Evolutionary conservation across 2,329 filamentous ascomycete genomes (phyloP).

Genomic region (Fusarium sp.): DNA sequence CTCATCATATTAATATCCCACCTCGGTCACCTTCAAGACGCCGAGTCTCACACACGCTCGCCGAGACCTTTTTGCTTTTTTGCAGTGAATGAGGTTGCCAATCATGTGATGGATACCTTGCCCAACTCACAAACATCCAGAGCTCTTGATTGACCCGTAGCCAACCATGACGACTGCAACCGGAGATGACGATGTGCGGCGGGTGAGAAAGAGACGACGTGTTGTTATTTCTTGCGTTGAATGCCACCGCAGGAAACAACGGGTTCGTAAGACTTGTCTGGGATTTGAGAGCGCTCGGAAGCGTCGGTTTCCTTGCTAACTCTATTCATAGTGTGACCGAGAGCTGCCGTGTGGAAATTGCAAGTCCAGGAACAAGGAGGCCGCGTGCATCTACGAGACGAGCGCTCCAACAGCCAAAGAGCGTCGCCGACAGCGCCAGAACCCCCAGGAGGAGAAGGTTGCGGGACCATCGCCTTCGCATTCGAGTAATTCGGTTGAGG

Average conservation of each 20-base stretch:
- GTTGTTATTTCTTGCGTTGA: constrained; percentile 76
- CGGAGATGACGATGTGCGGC: constrained; percentile 16
- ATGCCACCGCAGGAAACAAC: constrained; percentile 76
- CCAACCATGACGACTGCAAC: constrained; percentile 23
- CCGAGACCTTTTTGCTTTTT: background rate
- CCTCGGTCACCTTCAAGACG: background rate
- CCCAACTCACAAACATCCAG: too few relatives aligned
- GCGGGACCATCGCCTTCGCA: constrained; percentile 8
- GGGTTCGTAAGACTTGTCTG: constrained; percentile 55
- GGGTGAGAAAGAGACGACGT: constrained; percentile 68
- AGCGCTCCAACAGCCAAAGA: constrained; percentile 60
- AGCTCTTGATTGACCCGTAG: background rate
- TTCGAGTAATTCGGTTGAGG: constrained; percentile 7
- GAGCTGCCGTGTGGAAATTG: constrained; percentile 74
- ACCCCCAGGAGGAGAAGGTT: constrained; percentile 7
- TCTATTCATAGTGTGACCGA: constrained; percentile 68
- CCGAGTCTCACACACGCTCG: background rate
- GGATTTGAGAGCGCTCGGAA: background rate
- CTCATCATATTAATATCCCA: background rate
- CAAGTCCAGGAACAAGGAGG: constrained; percentile 69
- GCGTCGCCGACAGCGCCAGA: constrained; percentile 14
- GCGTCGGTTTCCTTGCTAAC: constrained; percentile 12
- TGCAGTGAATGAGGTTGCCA: background rate
- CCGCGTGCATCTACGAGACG: constrained; percentile 71
- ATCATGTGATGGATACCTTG: background rate